These are phyloP conservation scores for Neurospora discreta DNA, from an alignment of 495 filamentous ascomycete genomes.

Conservation along the genomic window DNA sequence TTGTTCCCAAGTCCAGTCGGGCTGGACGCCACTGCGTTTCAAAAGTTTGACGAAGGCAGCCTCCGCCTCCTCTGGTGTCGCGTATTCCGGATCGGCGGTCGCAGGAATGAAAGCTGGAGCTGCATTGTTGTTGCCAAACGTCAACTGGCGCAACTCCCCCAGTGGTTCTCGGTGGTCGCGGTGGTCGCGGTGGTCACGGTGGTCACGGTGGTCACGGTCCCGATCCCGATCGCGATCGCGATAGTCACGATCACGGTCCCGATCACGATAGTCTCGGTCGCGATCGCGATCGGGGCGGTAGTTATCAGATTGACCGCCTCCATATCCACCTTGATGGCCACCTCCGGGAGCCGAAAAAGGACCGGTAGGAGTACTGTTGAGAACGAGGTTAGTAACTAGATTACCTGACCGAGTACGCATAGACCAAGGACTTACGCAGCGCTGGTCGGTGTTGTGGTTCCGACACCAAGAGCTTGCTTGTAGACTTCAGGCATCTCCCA, in stretches of 20 bases:
- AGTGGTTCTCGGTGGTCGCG: conserved; percentile 42
- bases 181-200: conserved; percentile 17
- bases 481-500: conserved; percentile 91
- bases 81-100: conserved; percentile 71
- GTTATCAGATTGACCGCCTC: conserved; percentile 22
- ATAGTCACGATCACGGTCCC: conserved; percentile 9
- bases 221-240: conserved; percentile 7
- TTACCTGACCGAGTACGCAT: not conserved
- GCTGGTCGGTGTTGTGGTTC: conserved; percentile 34
- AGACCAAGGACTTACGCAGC: conserved; percentile 46
- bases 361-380: conserved; percentile 38
- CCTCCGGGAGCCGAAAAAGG: conserved; percentile 56
- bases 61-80: conserved; percentile 81
- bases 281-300: conserved; percentile 20
- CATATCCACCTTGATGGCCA: conserved; percentile 32
- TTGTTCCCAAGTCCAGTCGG: conserved; percentile 89
- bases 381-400: conserved; percentile 7
- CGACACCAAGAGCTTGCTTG: conserved; percentile 52
- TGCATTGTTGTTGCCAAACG: conserved; percentile 54
- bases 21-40: conserved; percentile 69
- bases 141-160: conserved; percentile 54
- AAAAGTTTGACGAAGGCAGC: conserved; percentile 88
- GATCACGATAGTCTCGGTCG: not conserved
- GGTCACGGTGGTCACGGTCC: conserved; percentile 14
- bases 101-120: conserved; percentile 51